A percentile compares a stretch with the other conserved stretches of the same genome.
phyloP scores from a whole-genome alignment of 2,329 filamentous ascomycete species.

The Didymella exigua region DNA sequence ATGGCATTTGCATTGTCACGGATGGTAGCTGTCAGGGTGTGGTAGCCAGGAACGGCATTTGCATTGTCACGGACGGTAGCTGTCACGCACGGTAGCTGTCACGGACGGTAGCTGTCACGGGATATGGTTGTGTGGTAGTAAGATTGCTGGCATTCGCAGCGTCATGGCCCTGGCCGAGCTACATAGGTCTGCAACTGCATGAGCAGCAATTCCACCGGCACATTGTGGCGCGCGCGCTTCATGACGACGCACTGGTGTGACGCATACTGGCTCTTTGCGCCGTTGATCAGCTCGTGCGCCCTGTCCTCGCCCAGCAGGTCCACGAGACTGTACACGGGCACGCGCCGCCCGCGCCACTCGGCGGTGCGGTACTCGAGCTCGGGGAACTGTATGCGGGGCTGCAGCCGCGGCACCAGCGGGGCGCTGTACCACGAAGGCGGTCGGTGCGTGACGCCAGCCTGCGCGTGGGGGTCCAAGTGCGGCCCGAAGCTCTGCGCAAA shows the following conservation, averaged over 20 bases:
- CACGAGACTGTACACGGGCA: constrained; percentile 43
- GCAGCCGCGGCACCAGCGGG: constrained; percentile 35
- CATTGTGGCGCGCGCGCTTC: constrained; percentile 36
- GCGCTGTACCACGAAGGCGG: constrained; percentile 36
- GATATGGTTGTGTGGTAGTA: too few species aligned
- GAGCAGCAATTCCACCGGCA: constrained; percentile 37
- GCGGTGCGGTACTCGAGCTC: constrained; percentile 40
- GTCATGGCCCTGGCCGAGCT: constrained; percentile 15
- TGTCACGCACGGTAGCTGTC: too few species aligned
- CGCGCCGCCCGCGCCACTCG: constrained; percentile 35
- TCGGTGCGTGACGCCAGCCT: constrained; percentile 28
- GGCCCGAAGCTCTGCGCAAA: constrained; percentile 21
- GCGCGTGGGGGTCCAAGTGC: constrained; percentile 35
- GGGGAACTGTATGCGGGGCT: constrained; percentile 36
- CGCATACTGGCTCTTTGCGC: constrained; percentile 27
- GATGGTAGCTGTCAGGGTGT: too few species aligned
- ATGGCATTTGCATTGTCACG: too few species aligned
- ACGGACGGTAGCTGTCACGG: too few species aligned
- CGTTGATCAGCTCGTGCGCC: constrained; percentile 27
- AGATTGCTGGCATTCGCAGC: too few species aligned
- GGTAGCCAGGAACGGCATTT: too few species aligned
- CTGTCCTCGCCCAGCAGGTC: constrained; percentile 44
- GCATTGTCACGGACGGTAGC: too few species aligned
- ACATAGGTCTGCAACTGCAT: constrained; percentile 43
- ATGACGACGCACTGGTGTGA: constrained; percentile 35